Evolutionary conservation across 306 rosid species (phyloP), one percentile per base, ranked within the genome.

Genomic region (Inga oerstediana): DNA sequence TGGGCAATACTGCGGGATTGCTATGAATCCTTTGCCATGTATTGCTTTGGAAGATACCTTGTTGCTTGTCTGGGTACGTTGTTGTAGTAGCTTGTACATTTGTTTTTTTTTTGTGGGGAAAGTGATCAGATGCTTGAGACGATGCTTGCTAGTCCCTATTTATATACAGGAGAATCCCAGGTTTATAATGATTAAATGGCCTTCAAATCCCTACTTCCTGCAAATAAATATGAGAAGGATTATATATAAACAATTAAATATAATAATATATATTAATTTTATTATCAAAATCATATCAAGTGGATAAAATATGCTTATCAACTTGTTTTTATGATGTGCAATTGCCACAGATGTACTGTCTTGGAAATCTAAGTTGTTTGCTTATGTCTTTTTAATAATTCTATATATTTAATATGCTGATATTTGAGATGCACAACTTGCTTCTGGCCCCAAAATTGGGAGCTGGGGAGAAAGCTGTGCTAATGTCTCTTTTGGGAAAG

Each of bases 1-100:
- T 91, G 97, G 68, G 98, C 34, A 45, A 97, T 97, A 87, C 91
- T 97, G 19, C 90, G 99, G 76, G 99, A 94, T 87, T 94, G 97
- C 89, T 97, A 97, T 58, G 99, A 97, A 81, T 94, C 99, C 82
- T 97, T 97, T 86, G 99, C 99, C 82, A 97, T 97, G 99, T 97
- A 97, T 93, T 97, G 99, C 93, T 97, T 97, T 85, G 98, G 98
- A 88, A 91, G 98, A 88, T 97, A 97, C 88, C 95, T 97, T 68
- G 89, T 97, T 84, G 99, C 99, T 39, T 97, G 99, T 86, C 85
- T 92, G 76, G 96, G 96, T 92, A 92, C 34, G 92, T 80, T 46
- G 54, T 79, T 80, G 68, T 8, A 14, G n/a, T 71, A 35, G 49
- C 79, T 81, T 58, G 65, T 20, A 52, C 17, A 27, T 27, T 27